Evolutionary conservation across 2,329 filamentous ascomycete species (phyloP).

Genomic region (Sporothrix dimorphospora): DNA sequence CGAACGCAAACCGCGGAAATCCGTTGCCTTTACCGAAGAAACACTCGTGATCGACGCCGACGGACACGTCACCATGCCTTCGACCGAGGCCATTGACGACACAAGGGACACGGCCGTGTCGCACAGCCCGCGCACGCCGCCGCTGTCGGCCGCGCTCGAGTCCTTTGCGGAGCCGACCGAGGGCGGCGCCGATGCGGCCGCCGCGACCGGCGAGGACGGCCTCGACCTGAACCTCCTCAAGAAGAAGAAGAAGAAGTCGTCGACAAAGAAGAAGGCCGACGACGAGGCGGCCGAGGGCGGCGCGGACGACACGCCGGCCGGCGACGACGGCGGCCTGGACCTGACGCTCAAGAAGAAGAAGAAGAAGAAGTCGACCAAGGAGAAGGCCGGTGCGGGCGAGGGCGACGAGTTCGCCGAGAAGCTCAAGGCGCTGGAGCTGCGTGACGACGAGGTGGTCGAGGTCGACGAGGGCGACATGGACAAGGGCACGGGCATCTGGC

Average conservation of each 20-base stretch:
- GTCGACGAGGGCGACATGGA: constrained; percentile 73
- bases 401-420: constrained; percentile 63
- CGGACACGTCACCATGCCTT: constrained; percentile 74
- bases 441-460: constrained; percentile 63
- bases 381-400: constrained; percentile 47
- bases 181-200: constrained; percentile 39
- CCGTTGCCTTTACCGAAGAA: constrained; percentile 89
- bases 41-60: constrained; percentile 86
- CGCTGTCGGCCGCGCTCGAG: constrained; percentile 57
- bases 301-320: constrained; percentile 54
- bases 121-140: constrained; percentile 71
- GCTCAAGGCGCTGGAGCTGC: constrained; percentile 64
- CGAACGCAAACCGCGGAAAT: constrained; percentile 59
- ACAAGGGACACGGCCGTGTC: constrained; percentile 80
- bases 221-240: constrained; percentile 66
- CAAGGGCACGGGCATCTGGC: constrained; percentile 87
- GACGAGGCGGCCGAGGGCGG: constrained; percentile 49
- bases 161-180: constrained; percentile 55
- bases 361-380: constrained; percentile 68
- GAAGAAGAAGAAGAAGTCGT: constrained; percentile 59
- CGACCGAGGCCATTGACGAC: constrained; percentile 70
- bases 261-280: constrained; percentile 55
- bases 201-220: constrained; percentile 57
- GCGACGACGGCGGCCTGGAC: constrained; percentile 60
- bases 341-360: constrained; percentile 74